A percentile compares a stretch with the other conserved stretches of the same genome.
Conservation (phyloP, 2,329 filamentous ascomycete species). For the Diatrype stigma region DNA sequence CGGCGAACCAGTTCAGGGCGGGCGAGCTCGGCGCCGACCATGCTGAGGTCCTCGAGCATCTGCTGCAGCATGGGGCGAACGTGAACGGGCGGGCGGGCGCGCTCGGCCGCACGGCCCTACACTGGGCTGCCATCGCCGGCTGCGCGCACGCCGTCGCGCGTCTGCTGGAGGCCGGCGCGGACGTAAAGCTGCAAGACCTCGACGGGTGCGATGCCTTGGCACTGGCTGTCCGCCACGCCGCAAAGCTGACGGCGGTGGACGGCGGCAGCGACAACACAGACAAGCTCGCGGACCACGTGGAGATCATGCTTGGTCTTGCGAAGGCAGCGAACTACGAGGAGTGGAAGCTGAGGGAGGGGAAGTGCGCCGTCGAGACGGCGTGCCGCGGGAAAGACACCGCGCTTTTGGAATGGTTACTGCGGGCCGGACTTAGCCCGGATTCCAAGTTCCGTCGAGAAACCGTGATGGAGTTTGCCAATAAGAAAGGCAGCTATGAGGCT, state of each 20-base stretch:
- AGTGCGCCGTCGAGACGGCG: conserved; percentile 2
- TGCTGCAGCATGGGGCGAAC: conserved; percentile 1
- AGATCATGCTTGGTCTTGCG: conserved; percentile 6
- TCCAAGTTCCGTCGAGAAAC: too few species aligned
- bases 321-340: not conserved
- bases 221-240: conserved; percentile 3
- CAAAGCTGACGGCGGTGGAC: conserved; percentile 2
- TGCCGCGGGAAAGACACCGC: not conserved
- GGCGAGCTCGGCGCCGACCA: conserved; percentile 5
- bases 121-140: conserved; percentile 3
- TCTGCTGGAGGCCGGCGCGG: conserved; percentile 3
- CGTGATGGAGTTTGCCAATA: too few species aligned
- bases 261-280: not conserved
- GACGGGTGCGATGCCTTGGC: conserved; percentile 2
- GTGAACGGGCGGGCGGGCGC: conserved; percentile 6
- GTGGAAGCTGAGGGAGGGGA: not conserved
- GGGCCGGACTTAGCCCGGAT: too few species aligned
- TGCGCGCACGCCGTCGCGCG: conserved; percentile 4
- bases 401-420: too few species aligned
- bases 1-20: conserved; percentile 7
- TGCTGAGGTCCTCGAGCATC: conserved; percentile 4
- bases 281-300: conserved; percentile 6
- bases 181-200: not conserved
- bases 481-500: too few species aligned
- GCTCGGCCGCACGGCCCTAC: conserved; percentile 3